Conservation (phyloP, 2,329 filamentous ascomycete species). For the Teratosphaeria epicoccoides region DNA sequence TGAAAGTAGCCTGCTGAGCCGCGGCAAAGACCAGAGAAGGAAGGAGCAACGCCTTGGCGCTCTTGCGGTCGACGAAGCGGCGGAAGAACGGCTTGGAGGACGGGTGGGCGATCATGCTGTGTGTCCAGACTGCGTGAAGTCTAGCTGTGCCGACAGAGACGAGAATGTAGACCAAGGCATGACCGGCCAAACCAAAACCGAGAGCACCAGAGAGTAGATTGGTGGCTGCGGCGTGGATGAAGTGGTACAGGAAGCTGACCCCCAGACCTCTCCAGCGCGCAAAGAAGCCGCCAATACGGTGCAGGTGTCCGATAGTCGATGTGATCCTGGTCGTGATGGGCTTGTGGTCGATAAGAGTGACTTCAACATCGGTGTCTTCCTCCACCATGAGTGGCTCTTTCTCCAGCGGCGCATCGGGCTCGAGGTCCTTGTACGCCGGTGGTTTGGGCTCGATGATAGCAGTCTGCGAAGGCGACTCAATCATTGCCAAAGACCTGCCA, state of each 20-base stretch:
- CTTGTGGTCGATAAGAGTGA: constrained; percentile 39
- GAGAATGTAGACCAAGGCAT: constrained; percentile 44
- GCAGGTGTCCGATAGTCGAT: constrained; percentile 50
- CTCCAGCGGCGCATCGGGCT: constrained; percentile 35
- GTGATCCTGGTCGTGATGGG: constrained; percentile 54
- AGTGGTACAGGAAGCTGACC: constrained; percentile 26
- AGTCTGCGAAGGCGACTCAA: constrained; percentile 49
- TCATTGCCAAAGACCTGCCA: constrained; percentile 44
- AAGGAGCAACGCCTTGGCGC: constrained; percentile 57
- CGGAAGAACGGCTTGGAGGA: constrained; percentile 52
- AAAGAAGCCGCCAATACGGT: constrained; percentile 27
- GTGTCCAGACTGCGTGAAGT: constrained; percentile 69
- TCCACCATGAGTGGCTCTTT: constrained; percentile 29
- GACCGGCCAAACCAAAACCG: constrained; percentile 34
- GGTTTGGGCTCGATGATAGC: constrained; percentile 35
- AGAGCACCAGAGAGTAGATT: constrained; percentile 27
- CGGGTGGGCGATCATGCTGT: constrained; percentile 68
- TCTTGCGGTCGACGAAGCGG: constrained; percentile 56
- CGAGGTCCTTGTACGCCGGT: constrained; percentile 37
- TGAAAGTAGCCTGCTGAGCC: constrained; percentile 39
- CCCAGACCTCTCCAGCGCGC: constrained; percentile 27
- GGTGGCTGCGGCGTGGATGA: constrained; percentile 16
- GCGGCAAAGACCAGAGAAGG: constrained; percentile 56
- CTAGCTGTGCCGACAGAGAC: constrained; percentile 54
- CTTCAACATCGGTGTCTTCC: constrained; percentile 27